Percentiles rank a stretch among this genome's conserved stretches.
Evolutionary conservation across 805 yeast genomes (phyloP).

Genomic region (Lachancea sp.): DNA sequence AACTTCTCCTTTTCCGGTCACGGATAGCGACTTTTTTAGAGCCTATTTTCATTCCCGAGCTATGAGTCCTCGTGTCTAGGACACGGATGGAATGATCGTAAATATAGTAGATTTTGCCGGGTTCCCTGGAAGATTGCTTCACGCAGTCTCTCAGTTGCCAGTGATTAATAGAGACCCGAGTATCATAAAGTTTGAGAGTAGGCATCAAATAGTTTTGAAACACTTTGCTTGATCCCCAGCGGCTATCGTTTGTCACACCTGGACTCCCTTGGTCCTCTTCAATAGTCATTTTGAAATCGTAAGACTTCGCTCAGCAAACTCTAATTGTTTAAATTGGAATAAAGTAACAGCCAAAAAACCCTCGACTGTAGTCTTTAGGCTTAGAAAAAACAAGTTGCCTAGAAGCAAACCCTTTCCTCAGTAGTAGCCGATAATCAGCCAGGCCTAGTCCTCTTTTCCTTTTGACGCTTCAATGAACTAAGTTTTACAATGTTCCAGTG

Average conservation of each 20-base stretch:
- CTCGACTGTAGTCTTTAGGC: too few species aligned
- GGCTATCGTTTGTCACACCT: conserved; percentile 21
- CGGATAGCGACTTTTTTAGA: background rate
- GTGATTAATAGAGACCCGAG: conserved; percentile 38
- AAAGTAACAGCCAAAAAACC: too few species aligned
- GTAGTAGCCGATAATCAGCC: too few species aligned
- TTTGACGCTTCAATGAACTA: too few species aligned
- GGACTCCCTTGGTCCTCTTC: conserved; percentile 12
- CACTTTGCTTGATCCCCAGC: conserved; percentile 27
- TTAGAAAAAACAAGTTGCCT: too few species aligned
- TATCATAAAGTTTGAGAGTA: conserved; percentile 27
- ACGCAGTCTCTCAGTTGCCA: conserved; percentile 83
- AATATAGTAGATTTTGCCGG: conserved; percentile 51
- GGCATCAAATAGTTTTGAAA: conserved; percentile 32
- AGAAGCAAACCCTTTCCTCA: too few species aligned
- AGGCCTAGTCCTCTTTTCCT: too few species aligned
- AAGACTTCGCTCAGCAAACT: too few species aligned
- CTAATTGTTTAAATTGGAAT: too few species aligned
- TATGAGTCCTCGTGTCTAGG: conserved; percentile 36
- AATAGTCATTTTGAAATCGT: conserved; percentile 21
- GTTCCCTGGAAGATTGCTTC: conserved; percentile 39
- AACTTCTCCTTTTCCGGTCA: conserved; percentile 8
- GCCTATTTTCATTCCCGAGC: background rate
- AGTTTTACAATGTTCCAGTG: too few species aligned
- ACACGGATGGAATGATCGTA: conserved; percentile 46